Evolutionary conservation across 768 basidiomycete species (phyloP).

Genomic region (Naganishia antarctica): DNA sequence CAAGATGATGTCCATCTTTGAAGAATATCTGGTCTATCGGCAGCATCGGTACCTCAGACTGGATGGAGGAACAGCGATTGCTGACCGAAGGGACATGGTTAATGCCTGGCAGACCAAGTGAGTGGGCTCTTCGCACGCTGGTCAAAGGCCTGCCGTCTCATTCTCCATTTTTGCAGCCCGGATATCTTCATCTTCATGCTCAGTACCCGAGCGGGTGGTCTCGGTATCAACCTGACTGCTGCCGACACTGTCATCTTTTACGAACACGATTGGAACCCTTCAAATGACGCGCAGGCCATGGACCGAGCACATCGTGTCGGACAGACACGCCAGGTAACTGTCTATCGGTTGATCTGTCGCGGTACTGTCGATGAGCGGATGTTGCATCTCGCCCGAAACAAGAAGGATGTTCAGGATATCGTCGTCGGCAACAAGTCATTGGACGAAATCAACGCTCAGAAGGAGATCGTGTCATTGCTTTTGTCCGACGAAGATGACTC

Average conservation of each 20-base stretch:
- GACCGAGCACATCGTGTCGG: slow-evolving; percentile 94
- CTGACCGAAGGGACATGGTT: slow-evolving; percentile 97
- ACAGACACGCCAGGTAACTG: slow-evolving; percentile 94
- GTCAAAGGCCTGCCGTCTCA: no score
- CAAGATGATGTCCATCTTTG: slow-evolving; percentile 98
- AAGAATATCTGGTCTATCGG: slow-evolving; percentile 93
- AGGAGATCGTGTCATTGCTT: slow-evolving; percentile 90
- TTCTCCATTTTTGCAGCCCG: slow-evolving; percentile 59
- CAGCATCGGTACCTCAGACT: slow-evolving; percentile 91
- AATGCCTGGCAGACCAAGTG: slow-evolving; percentile 98
- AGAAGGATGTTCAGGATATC: slow-evolving; percentile 99
- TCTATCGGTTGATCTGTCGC: slow-evolving; percentile 81
- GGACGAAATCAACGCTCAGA: slow-evolving; percentile 85
- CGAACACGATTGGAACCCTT: slow-evolving; percentile 94
- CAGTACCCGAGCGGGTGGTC: slow-evolving; percentile 88
- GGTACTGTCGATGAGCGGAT: slow-evolving; percentile 73
- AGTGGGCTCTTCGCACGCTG: slow-evolving; percentile 39
- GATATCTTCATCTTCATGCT: slow-evolving; percentile 86
- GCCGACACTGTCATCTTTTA: slow-evolving; percentile 95
- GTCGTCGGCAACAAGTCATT: slow-evolving; percentile 96
- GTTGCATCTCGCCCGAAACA: slow-evolving; percentile 87
- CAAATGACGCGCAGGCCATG: slow-evolving; percentile 97
- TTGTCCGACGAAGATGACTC: slow-evolving; percentile 76
- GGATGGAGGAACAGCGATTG: slow-evolving; percentile 89
- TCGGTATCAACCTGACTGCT: slow-evolving; percentile 54